A percentile compares a stretch with the other conserved stretches of the same genome.
phyloP scores from a whole-genome alignment of 106 monocot species.

The Cymbidium sinense region DNA sequence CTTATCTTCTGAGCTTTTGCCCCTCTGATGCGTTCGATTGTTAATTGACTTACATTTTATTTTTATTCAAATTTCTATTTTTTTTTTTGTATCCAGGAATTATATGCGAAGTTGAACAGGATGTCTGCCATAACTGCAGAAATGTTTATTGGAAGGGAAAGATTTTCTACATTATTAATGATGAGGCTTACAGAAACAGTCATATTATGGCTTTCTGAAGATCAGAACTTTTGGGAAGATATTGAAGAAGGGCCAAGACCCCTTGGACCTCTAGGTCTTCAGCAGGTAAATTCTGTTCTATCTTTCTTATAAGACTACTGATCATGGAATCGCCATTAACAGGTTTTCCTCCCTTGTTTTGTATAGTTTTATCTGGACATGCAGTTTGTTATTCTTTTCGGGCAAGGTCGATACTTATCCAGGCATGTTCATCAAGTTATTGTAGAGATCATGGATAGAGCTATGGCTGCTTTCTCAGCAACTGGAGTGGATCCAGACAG shows the following conservation, averaged over 20 bases:
- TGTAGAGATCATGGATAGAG: constrained; percentile 73
- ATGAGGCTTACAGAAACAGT: constrained; percentile 90
- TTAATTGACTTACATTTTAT: neutral
- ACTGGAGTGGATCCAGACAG: constrained; percentile 80
- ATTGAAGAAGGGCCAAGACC: constrained; percentile 73
- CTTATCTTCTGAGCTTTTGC: neutral
- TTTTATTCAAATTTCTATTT: neutral
- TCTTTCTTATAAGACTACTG: neutral
- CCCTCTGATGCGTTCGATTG: neutral
- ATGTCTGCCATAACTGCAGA: constrained; percentile 72
- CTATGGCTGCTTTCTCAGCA: constrained; percentile 80
- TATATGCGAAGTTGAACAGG: constrained; percentile 74
- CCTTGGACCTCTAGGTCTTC: constrained; percentile 78
- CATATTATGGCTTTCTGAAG: constrained; percentile 78
- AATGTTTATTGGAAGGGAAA: constrained; percentile 93
- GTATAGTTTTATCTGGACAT: constrained; percentile 94
- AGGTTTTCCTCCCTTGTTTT: constrained; percentile 5
- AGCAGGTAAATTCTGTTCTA: constrained; percentile 45
- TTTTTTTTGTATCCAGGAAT: constrained; percentile 45
- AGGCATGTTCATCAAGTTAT: constrained; percentile 84
- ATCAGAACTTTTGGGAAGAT: constrained; percentile 94
- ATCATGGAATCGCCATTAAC: neutral
- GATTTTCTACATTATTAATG: constrained; percentile 81
- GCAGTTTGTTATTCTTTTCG: constrained; percentile 84
- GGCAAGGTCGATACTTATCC: constrained; percentile 85